Percentiles rank a stretch among this genome's conserved stretches.
Conservation (phyloP, 441 rosid genomes). For the Adansonia rubrostipa region DNA sequence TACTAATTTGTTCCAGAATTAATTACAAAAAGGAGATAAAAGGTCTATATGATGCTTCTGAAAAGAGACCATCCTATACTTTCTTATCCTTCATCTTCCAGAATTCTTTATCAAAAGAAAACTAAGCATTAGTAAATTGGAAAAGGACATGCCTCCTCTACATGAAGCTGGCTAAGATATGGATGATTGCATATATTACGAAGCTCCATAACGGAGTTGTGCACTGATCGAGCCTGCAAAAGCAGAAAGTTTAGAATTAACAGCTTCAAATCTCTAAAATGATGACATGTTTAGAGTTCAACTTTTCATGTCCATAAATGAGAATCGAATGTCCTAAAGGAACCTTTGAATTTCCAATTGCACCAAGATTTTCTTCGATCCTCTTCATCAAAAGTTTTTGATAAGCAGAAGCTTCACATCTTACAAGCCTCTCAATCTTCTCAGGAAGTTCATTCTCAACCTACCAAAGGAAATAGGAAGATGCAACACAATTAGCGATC, state of each 20-base stretch:
- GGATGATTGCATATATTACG: conserved; percentile 99
- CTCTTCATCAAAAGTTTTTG: conserved; percentile 96
- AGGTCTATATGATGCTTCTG: conserved; percentile 14
- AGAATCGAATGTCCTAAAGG: conserved; percentile 20
- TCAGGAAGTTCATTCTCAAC: conserved; percentile 93
- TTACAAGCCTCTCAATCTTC: conserved; percentile 88
- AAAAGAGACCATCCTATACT: conserved; percentile 16
- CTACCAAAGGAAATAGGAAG: conserved; percentile 44
- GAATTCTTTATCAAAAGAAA: conserved; percentile 25
- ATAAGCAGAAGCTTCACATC: conserved; percentile 97
- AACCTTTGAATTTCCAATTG: conserved; percentile 87
- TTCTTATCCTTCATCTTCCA: conserved; percentile 11
- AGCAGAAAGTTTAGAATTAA: conserved; percentile 19
- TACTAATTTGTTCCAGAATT: conserved; percentile 17
- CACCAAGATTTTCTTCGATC: conserved; percentile 91
- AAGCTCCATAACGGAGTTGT: conserved; percentile 97
- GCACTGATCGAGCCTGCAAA: conserved; percentile 83
- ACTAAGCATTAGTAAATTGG: conserved; percentile 23
- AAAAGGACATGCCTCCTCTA: conserved; percentile 73
- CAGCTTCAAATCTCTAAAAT: conserved; percentile 9
- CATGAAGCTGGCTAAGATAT: conserved; percentile 94
- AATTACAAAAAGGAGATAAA: conserved; percentile 17
- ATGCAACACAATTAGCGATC: conserved; percentile 11
- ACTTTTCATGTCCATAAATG: conserved; percentile 13
- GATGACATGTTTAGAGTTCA: neutral